Evolutionary conservation across 2,329 filamentous ascomycete species (phyloP).

Genomic region (Penicillium freii): DNA sequence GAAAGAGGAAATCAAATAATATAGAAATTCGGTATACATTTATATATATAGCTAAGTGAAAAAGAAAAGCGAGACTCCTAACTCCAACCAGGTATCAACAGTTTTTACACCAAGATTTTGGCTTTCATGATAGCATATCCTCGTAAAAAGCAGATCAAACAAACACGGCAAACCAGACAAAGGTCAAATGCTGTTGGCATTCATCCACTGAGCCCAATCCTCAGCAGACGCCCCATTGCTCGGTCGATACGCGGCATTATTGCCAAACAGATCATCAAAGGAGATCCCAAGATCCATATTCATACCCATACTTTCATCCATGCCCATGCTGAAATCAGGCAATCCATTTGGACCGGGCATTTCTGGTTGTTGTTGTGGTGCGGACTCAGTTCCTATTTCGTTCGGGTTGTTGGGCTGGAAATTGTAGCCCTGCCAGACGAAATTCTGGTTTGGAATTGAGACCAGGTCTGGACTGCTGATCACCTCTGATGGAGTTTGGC

Average conservation of each 20-base stretch:
- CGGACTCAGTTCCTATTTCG: slow-evolving; percentile 15
- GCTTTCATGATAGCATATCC: slow-evolving; percentile 23
- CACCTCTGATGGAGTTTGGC: slow-evolving; percentile 33
- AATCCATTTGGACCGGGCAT: slow-evolving; percentile 20
- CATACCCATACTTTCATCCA: slow-evolving; percentile 32
- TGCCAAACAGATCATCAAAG: slow-evolving; percentile 45
- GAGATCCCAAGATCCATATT: slow-evolving; percentile 37
- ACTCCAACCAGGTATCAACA: slow-evolving; percentile 19
- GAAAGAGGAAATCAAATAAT: neutral
- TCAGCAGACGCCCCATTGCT: slow-evolving; percentile 31
- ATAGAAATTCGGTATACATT: neutral
- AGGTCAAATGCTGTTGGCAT: slow-evolving; percentile 27
- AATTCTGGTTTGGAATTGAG: slow-evolving; percentile 43
- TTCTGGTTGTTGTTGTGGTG: slow-evolving; percentile 25
- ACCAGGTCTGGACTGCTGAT: slow-evolving; percentile 44
- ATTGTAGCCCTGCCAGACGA: slow-evolving; percentile 43
- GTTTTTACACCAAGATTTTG: slow-evolving; percentile 15
- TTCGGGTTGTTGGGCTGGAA: slow-evolving; percentile 29
- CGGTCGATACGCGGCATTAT: slow-evolving; percentile 27
- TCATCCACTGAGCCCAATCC: slow-evolving; percentile 44
- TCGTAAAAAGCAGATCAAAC: slow-evolving; percentile 17
- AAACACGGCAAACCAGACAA: neutral
- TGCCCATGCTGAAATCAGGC: slow-evolving; percentile 27
- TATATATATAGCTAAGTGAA: slow-evolving; percentile 7
- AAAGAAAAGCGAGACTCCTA: slow-evolving; percentile 3